phyloP scores from a whole-genome alignment of 2,329 filamentous ascomycete species.

The Nemania sp. region DNA sequence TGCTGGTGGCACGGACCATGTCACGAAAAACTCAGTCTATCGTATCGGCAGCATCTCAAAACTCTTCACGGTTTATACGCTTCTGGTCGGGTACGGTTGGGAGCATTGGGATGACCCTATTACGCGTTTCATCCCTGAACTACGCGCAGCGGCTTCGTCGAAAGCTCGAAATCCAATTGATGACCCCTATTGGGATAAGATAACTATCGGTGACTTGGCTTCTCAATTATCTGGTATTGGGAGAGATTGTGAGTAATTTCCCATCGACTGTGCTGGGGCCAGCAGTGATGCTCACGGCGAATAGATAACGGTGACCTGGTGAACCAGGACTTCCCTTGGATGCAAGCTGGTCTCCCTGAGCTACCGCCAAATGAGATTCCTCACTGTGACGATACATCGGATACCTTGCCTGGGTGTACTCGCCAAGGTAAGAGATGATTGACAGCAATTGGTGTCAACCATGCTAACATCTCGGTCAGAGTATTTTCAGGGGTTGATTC shows the following conservation, averaged over 20 bases:
- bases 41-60: conserved; percentile 22
- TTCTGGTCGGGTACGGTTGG: conserved; percentile 14
- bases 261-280: no score
- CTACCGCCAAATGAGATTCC: conserved; percentile 7
- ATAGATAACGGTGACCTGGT: conserved; percentile 9
- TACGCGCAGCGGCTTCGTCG: neutral
- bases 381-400: conserved; percentile 3
- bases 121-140: conserved; percentile 12
- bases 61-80: conserved; percentile 12
- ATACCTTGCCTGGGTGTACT: neutral
- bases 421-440: conserved; percentile 9
- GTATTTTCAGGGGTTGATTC: conserved; percentile 7
- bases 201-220: conserved; percentile 6
- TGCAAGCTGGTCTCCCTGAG: conserved; percentile 8
- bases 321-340: conserved; percentile 10
- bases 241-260: conserved; percentile 16
- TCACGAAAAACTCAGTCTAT: conserved; percentile 16
- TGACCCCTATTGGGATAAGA: conserved; percentile 6
- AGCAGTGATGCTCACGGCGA: neutral
- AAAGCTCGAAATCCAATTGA: neutral
- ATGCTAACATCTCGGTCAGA: conserved; percentile 1
- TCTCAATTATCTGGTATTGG: conserved; percentile 17
- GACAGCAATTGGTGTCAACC: neutral
- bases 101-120: conserved; percentile 12
- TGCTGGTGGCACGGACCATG: neutral